Evolutionary conservation across 495 filamentous ascomycete species (phyloP).

Genomic region (Tuber melanosporum): DNA sequence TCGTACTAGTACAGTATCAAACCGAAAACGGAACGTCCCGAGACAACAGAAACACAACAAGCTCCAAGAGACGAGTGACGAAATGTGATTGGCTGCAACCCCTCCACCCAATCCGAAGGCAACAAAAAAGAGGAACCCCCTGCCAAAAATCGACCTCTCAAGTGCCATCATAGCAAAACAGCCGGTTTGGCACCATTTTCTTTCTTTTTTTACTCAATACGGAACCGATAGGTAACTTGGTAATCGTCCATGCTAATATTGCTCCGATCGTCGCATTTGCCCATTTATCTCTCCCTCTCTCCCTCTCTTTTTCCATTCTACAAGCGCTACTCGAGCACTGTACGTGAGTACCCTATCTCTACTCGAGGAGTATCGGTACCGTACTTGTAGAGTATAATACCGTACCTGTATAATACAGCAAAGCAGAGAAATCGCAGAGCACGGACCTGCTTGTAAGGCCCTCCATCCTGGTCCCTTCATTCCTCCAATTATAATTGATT

Average conservation of each 20-base stretch:
- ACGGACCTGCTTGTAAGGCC: neutral
- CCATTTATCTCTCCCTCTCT: neutral
- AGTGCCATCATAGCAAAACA: neutral
- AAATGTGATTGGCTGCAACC: neutral
- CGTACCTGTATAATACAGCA: neutral
- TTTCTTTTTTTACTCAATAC: neutral
- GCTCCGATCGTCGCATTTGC: neutral
- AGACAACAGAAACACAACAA: neutral
- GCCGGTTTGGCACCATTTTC: neutral
- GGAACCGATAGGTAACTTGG: neutral
- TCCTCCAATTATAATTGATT: neutral
- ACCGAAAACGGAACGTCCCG: neutral
- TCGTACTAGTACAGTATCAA: neutral
- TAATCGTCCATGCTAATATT: neutral
- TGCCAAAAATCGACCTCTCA: neutral
- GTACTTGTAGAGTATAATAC: neutral
- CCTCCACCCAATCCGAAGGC: neutral
- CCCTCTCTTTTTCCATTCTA: neutral
- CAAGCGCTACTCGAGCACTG: neutral
- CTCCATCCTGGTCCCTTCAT: neutral
- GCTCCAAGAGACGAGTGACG: neutral
- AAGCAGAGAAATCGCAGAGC: neutral
- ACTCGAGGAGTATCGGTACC: neutral
- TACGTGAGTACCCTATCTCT: neutral
- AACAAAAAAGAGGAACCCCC: neutral